Evolutionary conservation across 78 protist species (phyloP), one percentile per base, ranked within the genome.

Genomic region (Capsaspora owczarzaki): DNA sequence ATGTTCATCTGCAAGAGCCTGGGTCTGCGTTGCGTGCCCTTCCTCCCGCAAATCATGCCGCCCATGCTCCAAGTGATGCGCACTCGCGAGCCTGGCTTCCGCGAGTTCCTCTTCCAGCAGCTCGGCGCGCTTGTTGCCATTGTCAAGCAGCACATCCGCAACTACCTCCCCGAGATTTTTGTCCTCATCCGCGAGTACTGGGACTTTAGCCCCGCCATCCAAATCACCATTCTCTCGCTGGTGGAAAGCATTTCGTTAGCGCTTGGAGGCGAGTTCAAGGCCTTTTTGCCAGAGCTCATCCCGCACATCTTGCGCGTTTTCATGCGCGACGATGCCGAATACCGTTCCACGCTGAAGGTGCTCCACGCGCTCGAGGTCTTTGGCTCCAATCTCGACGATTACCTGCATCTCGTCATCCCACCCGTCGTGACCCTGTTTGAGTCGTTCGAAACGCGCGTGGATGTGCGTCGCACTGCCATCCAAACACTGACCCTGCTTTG

Each of bases 321-420:
- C 46, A 41, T 31, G 61, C 31, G 37, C 40, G 70, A 79, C 83
- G 31, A 51, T 69, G 5, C 78, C 84, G 75, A 82, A 43, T 10
- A 42, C 33, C 29, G 85, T 27, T 23, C 79, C 47, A 76, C 69
- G 31, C 60, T 51, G 22, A 68, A 78, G 78, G 79, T 51, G 71
- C 61, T 83, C 71, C 46, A 78, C 71, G 90, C 98, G 5, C 66
- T 97, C 25, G 87, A 87, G 41, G 80, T 60, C 27, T 90, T 95
- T 69, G 98, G 95, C 49, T 38, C 89, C 42, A 85, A 86, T 46
- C 79, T 97, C 27, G 97, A 93, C 42, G 98, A 91, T 61, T 91
- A 87, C 74, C 41, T 91, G 20, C 94, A 94, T 88, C 74, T 93
- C 46, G 93, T 95, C 33, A 84, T 97, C 14, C 97, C 97, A n/a